A percentile compares a stretch with the other conserved stretches of the same genome.
phyloP scores from a whole-genome alignment of 2,329 filamentous ascomycete genomes.

The Grosmannia serpens region DNA sequence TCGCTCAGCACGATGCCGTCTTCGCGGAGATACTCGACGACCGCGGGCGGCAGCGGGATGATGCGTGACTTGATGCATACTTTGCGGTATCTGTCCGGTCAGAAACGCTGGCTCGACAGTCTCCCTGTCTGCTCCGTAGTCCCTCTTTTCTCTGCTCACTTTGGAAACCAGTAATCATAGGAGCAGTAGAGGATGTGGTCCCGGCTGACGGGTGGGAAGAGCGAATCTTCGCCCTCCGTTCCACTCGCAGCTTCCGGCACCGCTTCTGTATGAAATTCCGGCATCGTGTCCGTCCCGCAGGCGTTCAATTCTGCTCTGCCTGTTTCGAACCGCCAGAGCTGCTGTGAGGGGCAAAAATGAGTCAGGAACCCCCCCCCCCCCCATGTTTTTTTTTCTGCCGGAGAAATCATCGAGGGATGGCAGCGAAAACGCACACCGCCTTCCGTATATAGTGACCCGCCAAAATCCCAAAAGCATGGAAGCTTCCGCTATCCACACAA shows the following conservation, averaged over 20 bases:
- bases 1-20: conserved; percentile 85
- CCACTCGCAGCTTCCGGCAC: not conserved
- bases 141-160: conserved; percentile 29
- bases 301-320: not conserved
- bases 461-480: not conserved
- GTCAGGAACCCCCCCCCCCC: not conserved
- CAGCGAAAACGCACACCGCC: not conserved
- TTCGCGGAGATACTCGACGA: conserved; percentile 77
- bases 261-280: conserved; percentile 13
- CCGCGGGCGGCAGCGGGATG: conserved; percentile 62
- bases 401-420: not conserved
- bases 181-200: conserved; percentile 90
- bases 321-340: not conserved
- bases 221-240: conserved; percentile 25
- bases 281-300: conserved; percentile 16
- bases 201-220: conserved; percentile 74
- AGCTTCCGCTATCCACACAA: not conserved
- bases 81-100: conserved; percentile 51
- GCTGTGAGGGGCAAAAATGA: not conserved
- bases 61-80: conserved; percentile 78
- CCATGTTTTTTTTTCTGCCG: conserved; percentile 4
- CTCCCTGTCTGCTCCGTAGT: conserved; percentile 5
- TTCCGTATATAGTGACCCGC: not conserved
- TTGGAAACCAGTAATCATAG: conserved; percentile 83
- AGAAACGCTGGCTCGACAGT: not conserved